These are phyloP conservation scores for Cladosporium sp. DNA, from an alignment of 2,329 filamentous ascomycete species.

Conservation along the genomic window DNA sequence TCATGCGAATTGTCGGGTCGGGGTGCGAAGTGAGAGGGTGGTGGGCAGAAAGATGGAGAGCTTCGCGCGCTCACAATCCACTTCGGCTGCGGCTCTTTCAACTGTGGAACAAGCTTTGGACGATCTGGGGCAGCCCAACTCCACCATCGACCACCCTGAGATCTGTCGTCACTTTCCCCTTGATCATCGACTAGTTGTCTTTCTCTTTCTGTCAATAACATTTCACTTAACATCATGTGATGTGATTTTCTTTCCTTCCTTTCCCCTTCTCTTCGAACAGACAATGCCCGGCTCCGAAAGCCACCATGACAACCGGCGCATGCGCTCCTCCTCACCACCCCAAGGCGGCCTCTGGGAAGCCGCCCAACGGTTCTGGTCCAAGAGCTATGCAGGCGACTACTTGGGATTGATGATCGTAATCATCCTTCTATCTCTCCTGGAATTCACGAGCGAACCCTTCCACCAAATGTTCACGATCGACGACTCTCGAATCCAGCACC, in stretches of 20 bases:
- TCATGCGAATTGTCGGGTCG: no score
- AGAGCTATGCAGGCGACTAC: slow-evolving; percentile 86
- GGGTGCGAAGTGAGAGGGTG: no score
- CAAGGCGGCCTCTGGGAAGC: slow-evolving; percentile 17
- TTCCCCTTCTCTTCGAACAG: neutral
- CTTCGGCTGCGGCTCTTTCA: slow-evolving; percentile 1
- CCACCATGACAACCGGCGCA: slow-evolving; percentile 9
- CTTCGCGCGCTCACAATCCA: no score
- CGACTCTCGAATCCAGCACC: slow-evolving; percentile 79
- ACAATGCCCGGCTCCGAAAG: slow-evolving; percentile 14
- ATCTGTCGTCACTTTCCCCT: no score
- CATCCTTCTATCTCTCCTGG: slow-evolving; percentile 55
- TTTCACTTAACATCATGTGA: slow-evolving; percentile 11
- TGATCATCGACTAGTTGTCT: no score
- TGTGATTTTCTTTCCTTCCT: neutral
- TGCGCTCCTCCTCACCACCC: slow-evolving; percentile 9
- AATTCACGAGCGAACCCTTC: slow-evolving; percentile 76
- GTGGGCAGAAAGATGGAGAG: neutral
- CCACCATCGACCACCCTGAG: neutral
- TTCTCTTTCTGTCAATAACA: neutral
- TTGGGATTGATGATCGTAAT: slow-evolving; percentile 71
- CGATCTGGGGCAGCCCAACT: neutral
- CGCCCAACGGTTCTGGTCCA: slow-evolving; percentile 43
- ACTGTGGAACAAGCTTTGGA: neutral
- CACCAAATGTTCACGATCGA: slow-evolving; percentile 92